Evolutionary conservation across 305 asterid species (phyloP).

Genomic region (Fraxinus baroniana): DNA sequence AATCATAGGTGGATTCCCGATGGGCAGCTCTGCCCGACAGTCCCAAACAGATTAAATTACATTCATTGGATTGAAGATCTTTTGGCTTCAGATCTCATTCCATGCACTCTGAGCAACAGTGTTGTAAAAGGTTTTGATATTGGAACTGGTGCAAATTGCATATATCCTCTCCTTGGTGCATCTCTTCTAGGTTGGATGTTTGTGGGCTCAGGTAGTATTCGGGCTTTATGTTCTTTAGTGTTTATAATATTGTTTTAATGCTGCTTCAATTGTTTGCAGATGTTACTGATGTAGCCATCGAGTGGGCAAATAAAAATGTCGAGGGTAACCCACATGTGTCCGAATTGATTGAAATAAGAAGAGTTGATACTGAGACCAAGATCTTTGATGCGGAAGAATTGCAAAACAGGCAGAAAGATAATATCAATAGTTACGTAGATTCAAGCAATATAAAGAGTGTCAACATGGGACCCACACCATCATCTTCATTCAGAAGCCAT

Average conservation of each 20-base stretch:
- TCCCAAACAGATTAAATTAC: conserved; percentile 89
- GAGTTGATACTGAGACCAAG: conserved; percentile 32
- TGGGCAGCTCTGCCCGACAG: conserved; percentile 97
- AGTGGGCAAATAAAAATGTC: conserved; percentile 82
- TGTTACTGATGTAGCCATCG: conserved; percentile 79
- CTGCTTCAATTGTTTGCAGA: conserved; percentile 37
- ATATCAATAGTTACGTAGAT: conserved; percentile 24
- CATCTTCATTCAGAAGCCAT: conserved; percentile 27
- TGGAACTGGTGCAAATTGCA: conserved; percentile 90
- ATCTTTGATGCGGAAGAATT: conserved; percentile 23
- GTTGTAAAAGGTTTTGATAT: conserved; percentile 72
- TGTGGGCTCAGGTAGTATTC: conserved; percentile 72
- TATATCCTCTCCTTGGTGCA: conserved; percentile 93
- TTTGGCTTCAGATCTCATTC: conserved; percentile 59
- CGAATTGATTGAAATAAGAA: conserved; percentile 71
- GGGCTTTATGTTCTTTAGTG: conserved; percentile 1
- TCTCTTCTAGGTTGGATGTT: conserved; percentile 89
- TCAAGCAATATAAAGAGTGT: conserved; percentile 16
- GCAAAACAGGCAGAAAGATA: conserved; percentile 20
- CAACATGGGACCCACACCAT: conserved; percentile 17
- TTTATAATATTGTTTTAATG: neutral
- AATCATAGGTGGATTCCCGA: conserved; percentile 88
- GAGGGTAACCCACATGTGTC: conserved; percentile 66
- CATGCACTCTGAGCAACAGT: conserved; percentile 27
- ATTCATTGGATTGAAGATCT: conserved; percentile 93